phyloP scores from a whole-genome alignment of 306 rosid species.

The Erythrophleum fordii region DNA sequence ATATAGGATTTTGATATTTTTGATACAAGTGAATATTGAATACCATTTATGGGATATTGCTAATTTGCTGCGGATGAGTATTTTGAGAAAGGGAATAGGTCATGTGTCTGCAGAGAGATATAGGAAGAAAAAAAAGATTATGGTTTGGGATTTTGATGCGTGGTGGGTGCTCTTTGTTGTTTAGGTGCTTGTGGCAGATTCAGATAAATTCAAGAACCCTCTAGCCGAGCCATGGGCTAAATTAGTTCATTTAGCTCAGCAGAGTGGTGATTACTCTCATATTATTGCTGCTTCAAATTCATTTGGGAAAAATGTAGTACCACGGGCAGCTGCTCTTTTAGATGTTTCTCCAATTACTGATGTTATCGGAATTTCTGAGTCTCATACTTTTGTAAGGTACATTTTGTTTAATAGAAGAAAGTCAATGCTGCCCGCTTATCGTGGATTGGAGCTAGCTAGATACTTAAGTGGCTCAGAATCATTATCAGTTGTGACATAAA shows the following conservation, averaged over 20 bases:
- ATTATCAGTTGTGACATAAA: neutral
- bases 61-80: neutral
- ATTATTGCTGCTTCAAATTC: conserved; percentile 64
- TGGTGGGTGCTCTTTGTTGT: conserved; percentile 30
- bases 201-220: conserved; percentile 36
- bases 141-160: conserved; percentile 4
- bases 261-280: conserved; percentile 62
- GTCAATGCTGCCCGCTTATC: neutral
- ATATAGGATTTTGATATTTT: neutral
- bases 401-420: neutral
- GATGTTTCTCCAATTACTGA: conserved; percentile 72
- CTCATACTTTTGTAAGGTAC: conserved; percentile 61
- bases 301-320: conserved; percentile 70
- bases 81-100: neutral
- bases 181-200: conserved; percentile 75
- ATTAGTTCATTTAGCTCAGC: conserved; percentile 62
- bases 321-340: conserved; percentile 68
- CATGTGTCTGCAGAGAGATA: neutral
- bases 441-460: neutral
- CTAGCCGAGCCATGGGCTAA: conserved; percentile 17
- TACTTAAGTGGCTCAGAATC: neutral
- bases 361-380: conserved; percentile 55
- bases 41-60: neutral
- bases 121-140: neutral
- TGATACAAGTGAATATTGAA: neutral